A percentile compares a stretch with the other conserved stretches of the same genome.
Conservation (phyloP, 345 rosid genomes). For the Brassica carinata region DNA sequence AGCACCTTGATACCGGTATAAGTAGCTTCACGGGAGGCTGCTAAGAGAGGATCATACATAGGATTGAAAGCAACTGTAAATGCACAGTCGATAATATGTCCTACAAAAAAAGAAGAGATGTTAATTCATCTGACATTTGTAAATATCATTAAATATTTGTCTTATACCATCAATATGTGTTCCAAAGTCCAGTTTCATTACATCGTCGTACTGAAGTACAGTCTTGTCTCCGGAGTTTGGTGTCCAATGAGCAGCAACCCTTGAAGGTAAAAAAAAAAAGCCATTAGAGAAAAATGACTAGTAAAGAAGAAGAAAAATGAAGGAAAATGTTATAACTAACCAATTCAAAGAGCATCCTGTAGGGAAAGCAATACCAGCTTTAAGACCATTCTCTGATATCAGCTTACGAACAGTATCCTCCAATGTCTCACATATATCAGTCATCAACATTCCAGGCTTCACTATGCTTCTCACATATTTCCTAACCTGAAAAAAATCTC, state of each 20-base stretch:
- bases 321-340: conserved; percentile 41
- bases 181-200: conserved; percentile 97
- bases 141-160: background rate
- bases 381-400: conserved; percentile 85
- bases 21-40: conserved; percentile 94
- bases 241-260: conserved; percentile 99
- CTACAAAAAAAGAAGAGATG: conserved; percentile 46
- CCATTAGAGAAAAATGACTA: conserved; percentile 25
- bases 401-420: conserved; percentile 88
- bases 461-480: conserved; percentile 76
- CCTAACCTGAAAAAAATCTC: conserved; percentile 44
- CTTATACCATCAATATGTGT: conserved; percentile 84
- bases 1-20: conserved; percentile 86
- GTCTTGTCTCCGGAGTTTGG: conserved; percentile 96
- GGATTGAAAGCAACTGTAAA: conserved; percentile 99
- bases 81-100: conserved; percentile 85
- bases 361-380: conserved; percentile 99
- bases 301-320: background rate
- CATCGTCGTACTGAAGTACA: conserved; percentile 94
- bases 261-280: conserved; percentile 27
- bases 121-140: background rate
- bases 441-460: conserved; percentile 95
- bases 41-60: conserved; percentile 86
- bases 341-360: conserved; percentile 97
- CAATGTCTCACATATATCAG: conserved; percentile 87